A percentile compares a stretch with the other conserved stretches of the same genome.
Evolutionary conservation across 345 rosid species (phyloP).

Genomic region (Raphanus sativus): DNA sequence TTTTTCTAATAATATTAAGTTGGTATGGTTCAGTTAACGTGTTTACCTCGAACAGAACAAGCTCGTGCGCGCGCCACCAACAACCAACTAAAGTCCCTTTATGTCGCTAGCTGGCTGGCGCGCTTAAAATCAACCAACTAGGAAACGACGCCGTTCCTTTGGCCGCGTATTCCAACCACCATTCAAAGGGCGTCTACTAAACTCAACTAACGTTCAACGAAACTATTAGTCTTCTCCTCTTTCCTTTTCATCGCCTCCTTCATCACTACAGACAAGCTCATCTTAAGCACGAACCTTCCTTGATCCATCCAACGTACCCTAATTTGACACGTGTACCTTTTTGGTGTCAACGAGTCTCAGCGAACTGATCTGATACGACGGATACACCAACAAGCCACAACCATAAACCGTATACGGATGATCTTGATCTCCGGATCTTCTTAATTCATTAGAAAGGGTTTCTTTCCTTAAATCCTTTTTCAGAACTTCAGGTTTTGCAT

Average conservation of each 20-base stretch:
- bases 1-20: background rate
- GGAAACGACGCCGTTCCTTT: constrained; percentile 9
- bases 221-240: background rate
- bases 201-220: constrained; percentile 41
- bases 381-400: constrained; percentile 7
- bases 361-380: constrained; percentile 28
- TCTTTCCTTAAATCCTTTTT: background rate
- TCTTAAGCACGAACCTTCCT: constrained; percentile 32
- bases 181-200: background rate
- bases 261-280: constrained; percentile 21
- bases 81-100: background rate
- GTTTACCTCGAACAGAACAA: background rate
- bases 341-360: constrained; percentile 25
- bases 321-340: constrained; percentile 28
- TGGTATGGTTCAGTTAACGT: constrained; percentile 15
- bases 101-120: constrained; percentile 10
- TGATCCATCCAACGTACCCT: constrained; percentile 30
- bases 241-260: constrained; percentile 30
- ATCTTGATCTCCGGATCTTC: constrained; percentile 1
- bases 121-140: background rate
- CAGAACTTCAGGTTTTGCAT: constrained; percentile 8
- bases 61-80: constrained; percentile 31
- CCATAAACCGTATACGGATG: background rate
- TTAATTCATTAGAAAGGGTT: background rate
- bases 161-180: constrained; percentile 33